A percentile compares a stretch with the other conserved stretches of the same genome.
Evolutionary conservation across 2,329 filamentous ascomycete genomes (phyloP).

Genomic region (Botrytis paeoniae): DNA sequence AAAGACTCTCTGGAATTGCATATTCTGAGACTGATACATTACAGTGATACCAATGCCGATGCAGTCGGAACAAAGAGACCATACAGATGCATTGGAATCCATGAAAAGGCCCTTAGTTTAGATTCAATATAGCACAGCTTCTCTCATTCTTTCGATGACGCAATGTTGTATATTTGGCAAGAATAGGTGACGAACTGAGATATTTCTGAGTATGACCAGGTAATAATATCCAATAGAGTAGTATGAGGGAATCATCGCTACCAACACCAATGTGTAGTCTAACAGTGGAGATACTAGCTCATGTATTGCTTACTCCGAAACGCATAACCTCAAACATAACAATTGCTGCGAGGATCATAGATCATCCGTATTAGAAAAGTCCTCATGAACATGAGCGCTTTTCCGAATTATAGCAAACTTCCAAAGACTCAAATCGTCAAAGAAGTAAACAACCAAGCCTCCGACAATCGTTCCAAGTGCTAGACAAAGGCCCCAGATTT

Average conservation of each 20-base stretch:
- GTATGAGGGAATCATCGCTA: not conserved
- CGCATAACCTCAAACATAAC: not conserved
- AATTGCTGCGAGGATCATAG: not conserved
- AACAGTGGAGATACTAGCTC: not conserved
- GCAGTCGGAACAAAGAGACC: not conserved
- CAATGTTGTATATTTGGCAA: too few relatives aligned
- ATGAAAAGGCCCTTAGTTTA: fast-evolving
- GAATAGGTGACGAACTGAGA: too few relatives aligned
- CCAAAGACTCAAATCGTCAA: not conserved
- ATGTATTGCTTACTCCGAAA: not conserved
- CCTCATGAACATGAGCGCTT: not conserved
- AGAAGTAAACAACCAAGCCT: not conserved
- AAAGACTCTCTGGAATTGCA: not conserved
- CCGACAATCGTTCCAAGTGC: not conserved
- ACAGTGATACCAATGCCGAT: not conserved
- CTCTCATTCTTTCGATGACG: fast-evolving
- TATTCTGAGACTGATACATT: not conserved
- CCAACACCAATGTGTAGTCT: not conserved
- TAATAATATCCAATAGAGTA: not conserved
- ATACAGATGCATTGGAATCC: too few relatives aligned
- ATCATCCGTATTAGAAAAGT: not conserved
- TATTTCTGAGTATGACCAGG: too few relatives aligned
- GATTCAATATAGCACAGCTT: not conserved
- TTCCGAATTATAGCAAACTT: not conserved
- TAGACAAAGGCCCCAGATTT: not conserved